Percentiles rank a stretch among this genome's conserved stretches.
These are phyloP conservation scores for Macadamia tetraphylla DNA, from an alignment of 164 flowering plant genomes.

Conservation along the genomic window DNA sequence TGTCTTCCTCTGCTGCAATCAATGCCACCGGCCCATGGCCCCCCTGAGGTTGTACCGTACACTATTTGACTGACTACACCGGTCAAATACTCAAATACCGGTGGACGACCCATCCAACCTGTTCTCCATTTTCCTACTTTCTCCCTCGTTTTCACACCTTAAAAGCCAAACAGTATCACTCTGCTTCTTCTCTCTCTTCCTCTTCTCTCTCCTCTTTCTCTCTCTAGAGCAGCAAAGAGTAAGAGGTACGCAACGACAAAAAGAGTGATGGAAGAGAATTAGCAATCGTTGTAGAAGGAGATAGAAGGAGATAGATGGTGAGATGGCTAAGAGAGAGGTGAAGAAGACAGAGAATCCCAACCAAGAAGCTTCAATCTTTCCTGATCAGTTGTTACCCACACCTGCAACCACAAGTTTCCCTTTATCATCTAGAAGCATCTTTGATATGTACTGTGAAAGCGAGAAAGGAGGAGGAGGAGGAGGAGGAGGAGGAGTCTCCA, in stretches of 20 bases:
- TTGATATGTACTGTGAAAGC: constrained; percentile 26
- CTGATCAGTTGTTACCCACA: constrained; percentile 29
- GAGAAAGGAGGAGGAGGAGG: constrained; percentile 4
- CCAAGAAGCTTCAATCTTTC: constrained; percentile 16
- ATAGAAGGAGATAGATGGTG: constrained; percentile 16
- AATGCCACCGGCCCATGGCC: constrained; percentile 18
- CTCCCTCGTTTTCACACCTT: constrained; percentile 25
- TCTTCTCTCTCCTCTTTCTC: constrained; percentile 4
- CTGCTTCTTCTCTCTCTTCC: background rate
- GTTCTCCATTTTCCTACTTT: background rate
- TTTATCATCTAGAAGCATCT: constrained; percentile 19
- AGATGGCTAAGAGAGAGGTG: constrained; percentile 24
- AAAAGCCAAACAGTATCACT: constrained; percentile 1
- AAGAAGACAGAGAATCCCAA: constrained; percentile 21
- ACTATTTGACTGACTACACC: constrained; percentile 28
- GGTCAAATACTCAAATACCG: constrained; percentile 29
- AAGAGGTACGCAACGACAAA: background rate
- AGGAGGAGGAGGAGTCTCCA: background rate
- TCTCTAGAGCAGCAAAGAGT: background rate
- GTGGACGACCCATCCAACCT: constrained; percentile 15
- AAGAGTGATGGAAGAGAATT: background rate
- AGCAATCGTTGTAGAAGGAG: background rate
- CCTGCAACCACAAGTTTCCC: constrained; percentile 3
- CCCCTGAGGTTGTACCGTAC: constrained; percentile 15
- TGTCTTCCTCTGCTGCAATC: constrained; percentile 22